Base-by-base conservation (phyloP, 2,329 filamentous ascomycete genomes). In the Colletotrichum sojae region DNA sequence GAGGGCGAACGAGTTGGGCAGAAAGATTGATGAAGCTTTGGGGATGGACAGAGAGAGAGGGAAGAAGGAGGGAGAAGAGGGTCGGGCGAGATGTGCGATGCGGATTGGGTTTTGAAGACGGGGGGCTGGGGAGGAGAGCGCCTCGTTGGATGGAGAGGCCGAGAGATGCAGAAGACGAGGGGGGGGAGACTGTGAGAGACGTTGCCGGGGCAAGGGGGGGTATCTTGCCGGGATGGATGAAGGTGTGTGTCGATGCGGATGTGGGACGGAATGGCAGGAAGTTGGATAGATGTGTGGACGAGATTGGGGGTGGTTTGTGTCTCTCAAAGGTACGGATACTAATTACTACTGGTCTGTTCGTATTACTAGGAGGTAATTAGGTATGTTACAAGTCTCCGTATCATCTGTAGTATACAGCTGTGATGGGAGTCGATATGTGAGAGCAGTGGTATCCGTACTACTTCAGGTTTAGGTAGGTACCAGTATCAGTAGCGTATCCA, bases 231-330 rank as follows among this genome's bases (percentile, higher is more conserved):
- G 48, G 49, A 20, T 54, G 49, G 15, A 45, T 25, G 15, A 27
- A 15, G 13, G 64, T 63, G 58, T 49, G 43, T 49, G 20, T 22
- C 39, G n/a, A 39, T 39, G 52, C 39, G 52, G 52, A 16, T 39
- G 27, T 5, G 25, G 75, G 75, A 76, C 76, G 75, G 80, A 76
- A 80, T 80, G 81, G 80, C 77, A 80, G 79, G 75, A 70, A 71
- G 71, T 73, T 62, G 64, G 67, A 6, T 66, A 72, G 71, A 74
- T 73, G 75, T 74, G 73, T 72, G 73, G 72, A 75, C 40, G 18
- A 48, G 67, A 27, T 39, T 27, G 56, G 45, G 45, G 31, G 22
- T 59, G 56, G 56, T n/a, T 39, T 31, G 45, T 43, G 54, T 45
- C 54, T 57, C 20, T 39, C 31, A 36, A 10, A 36, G 31, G 8